Evolutionary conservation across 306 rosid species (phyloP), one percentile per base, ranked within the genome.

Genomic region (Neltuma alba): DNA sequence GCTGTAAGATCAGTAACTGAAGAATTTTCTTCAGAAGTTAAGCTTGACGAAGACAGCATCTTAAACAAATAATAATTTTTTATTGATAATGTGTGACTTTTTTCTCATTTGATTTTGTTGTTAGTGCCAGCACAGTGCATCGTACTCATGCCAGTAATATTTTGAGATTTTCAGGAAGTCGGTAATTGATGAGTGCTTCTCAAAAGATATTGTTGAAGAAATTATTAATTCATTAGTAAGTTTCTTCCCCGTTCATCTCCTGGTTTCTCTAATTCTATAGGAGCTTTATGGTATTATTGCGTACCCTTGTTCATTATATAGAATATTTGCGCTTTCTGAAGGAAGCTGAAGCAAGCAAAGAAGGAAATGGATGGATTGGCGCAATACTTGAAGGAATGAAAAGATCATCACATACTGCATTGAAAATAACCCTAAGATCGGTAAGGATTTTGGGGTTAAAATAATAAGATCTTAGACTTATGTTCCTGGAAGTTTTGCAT

Each of bases 331-430:
- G 45, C 40, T 76, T 63, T 85, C 48, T 85, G 57, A 87, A 92
- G 99, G 99, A 86, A 88, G 84, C 71, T 50, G 97, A 89, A 84
- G 88, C 90, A 52, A 83, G 68, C 62, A 90, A 86, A 74, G 98
- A 95, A 75, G 94, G 91, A 85, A 95, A 92, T 85, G 90, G 84
- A 60, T 92, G 97, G 98, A 87, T 92, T 52, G 85, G 82, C 66
- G 77, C 96, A 25, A 72, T 58, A 68, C 85, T 95, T 10, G 92
- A 95, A 83, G 97, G 89, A 40, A 50, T 92, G 81, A 95, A 90
- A 87, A 85, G 96, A 79, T 81, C 99, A 64, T 95, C 99, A 15
- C 99, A 98, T 23, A 89, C 93, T 28, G 96, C 94, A 61, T 75
- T 95, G 87, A 85, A 70, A 86, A 84, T 92, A 76, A 88, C 91